Evolutionary conservation across 306 rosid genomes (phyloP).

Genomic region (Casuarina glauca): DNA sequence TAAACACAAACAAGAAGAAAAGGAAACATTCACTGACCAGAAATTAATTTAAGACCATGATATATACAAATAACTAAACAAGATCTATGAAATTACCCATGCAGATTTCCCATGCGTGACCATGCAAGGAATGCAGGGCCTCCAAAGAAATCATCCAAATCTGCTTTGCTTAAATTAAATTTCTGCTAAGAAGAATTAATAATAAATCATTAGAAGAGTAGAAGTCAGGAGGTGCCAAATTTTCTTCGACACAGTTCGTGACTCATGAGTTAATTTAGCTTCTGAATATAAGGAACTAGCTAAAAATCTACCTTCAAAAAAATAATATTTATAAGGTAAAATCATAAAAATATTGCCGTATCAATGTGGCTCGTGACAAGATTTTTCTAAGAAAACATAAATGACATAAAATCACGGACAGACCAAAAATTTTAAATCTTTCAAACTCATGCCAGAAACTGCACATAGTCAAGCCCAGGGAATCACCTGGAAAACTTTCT

Average conservation of each 20-base stretch:
- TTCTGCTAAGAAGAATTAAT: conserved; percentile 49
- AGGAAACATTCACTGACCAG: not conserved
- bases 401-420: not conserved
- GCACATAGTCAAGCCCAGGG: conserved; percentile 9
- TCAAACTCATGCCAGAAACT: conserved; percentile 9
- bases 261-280: conserved; percentile 13
- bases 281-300: conserved; percentile 5
- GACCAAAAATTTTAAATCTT: not conserved
- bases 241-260: conserved; percentile 1
- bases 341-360: not conserved
- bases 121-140: conserved; percentile 97
- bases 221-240: conserved; percentile 17
- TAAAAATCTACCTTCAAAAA: not conserved
- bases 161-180: conserved; percentile 63
- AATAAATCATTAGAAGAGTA: conserved; percentile 19
- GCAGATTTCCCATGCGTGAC: conserved; percentile 96
- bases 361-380: not conserved
- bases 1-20: conserved; percentile 1
- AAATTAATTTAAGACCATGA: not conserved
- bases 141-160: conserved; percentile 86
- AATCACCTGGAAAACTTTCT: conserved; percentile 71
- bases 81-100: conserved; percentile 61
- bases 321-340: not conserved
- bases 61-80: not conserved
- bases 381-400: not conserved